Percentiles rank a stretch among this genome's conserved stretches.
These are phyloP conservation scores for Kentomonas sorsogonicus DNA, from an alignment of 208 protist genomes.

Conservation along the genomic window DNA sequence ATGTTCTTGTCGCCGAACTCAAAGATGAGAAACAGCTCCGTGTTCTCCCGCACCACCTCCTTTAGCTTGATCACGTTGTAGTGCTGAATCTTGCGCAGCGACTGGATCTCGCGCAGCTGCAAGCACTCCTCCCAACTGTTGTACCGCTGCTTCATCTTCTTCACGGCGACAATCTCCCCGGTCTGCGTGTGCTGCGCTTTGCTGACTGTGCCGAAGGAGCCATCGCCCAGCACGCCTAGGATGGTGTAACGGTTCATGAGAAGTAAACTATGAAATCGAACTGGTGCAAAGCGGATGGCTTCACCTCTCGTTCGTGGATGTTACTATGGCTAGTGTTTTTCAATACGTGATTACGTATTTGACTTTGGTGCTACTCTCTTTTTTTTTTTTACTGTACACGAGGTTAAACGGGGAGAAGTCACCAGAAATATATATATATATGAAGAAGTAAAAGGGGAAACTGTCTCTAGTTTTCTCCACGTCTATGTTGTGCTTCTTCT, in stretches of 20 bases:
- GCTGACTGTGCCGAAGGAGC: constrained; percentile 96
- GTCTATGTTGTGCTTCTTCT: too few relatives aligned
- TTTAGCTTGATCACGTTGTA: constrained; percentile 97
- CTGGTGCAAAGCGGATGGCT: too few relatives aligned
- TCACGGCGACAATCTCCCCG: constrained; percentile 96
- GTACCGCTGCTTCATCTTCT: constrained; percentile 98
- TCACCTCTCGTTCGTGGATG: too few relatives aligned
- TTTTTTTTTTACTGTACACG: constrained; percentile 9
- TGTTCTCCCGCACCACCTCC: constrained; percentile 97
- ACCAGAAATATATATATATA: constrained; percentile 14
- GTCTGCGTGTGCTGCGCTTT: constrained; percentile 89
- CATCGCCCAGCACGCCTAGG: constrained; percentile 93
- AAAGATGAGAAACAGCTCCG: constrained; percentile 97
- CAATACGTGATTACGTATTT: too few relatives aligned
- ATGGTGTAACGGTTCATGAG: constrained; percentile 95
- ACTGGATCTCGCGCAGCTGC: constrained; percentile 94
- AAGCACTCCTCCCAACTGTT: constrained; percentile 97
- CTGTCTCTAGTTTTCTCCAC: too few relatives aligned
- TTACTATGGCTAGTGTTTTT: too few relatives aligned
- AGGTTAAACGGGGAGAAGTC: neutral
- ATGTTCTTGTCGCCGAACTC: constrained; percentile 97
- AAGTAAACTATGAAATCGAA: too few relatives aligned
- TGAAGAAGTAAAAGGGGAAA: neutral
- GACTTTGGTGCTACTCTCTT: too few relatives aligned
- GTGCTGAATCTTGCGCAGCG: constrained; percentile 94